A percentile compares a stretch with the other conserved stretches of the same genome.
Conservation (phyloP, 2,329 filamentous ascomycete species). For the Malbranchea zuffiana region DNA sequence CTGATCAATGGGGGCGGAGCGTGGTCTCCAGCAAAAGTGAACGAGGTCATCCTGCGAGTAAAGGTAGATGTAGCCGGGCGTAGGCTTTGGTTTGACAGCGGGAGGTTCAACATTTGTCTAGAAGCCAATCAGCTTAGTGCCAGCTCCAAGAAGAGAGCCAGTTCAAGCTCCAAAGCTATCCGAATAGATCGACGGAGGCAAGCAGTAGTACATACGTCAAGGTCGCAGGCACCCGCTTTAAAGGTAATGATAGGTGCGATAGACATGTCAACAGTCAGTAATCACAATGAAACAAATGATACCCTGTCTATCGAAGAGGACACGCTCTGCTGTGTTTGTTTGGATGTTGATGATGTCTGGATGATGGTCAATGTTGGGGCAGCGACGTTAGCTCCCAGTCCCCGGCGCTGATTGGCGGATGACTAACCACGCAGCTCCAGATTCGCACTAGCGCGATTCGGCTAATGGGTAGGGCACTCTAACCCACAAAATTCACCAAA, state of each 20-base stretch:
- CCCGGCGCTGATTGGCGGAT: constrained; percentile 5
- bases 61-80: constrained; percentile 80
- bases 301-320: too few species aligned
- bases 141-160: neutral
- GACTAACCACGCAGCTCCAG: constrained; percentile 16
- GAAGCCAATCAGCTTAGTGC: constrained; percentile 11
- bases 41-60: constrained; percentile 89
- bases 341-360: constrained; percentile 13
- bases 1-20: constrained; percentile 56
- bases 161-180: neutral
- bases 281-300: too few species aligned
- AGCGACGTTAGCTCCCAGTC: neutral
- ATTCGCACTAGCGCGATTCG: constrained; percentile 31
- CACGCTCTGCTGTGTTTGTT: too few species aligned
- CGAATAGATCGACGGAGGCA: constrained; percentile 7
- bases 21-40: constrained; percentile 94
- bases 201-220: constrained; percentile 53
- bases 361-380: constrained; percentile 10
- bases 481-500: constrained; percentile 36
- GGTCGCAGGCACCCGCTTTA: constrained; percentile 82
- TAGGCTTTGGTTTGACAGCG: constrained; percentile 61
- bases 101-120: constrained; percentile 49
- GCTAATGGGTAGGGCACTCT: constrained; percentile 33
- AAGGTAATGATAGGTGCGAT: constrained; percentile 82
- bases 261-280: constrained; percentile 56